phyloP scores from a whole-genome alignment of 768 basidiomycete genomes.

The Pleurotus giganteus region DNA sequence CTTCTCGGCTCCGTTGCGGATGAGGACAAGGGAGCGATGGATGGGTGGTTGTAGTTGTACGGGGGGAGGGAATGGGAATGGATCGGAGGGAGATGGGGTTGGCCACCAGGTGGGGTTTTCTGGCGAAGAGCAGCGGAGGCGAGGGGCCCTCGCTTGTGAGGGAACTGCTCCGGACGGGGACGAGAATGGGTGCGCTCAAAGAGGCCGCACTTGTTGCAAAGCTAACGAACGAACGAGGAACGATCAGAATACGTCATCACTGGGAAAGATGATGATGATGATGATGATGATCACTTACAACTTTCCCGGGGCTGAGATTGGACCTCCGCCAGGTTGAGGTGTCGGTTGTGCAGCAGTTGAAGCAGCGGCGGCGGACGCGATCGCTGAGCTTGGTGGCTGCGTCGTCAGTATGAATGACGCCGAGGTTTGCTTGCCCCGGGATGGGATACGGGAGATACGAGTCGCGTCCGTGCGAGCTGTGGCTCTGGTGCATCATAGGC shows the following conservation, averaged over 20 bases:
- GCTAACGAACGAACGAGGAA: conserved; percentile 23
- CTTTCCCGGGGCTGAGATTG: conserved; percentile 80
- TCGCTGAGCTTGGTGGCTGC: conserved; percentile 80
- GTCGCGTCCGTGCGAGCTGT: conserved; percentile 12
- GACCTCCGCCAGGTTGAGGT: conserved; percentile 80
- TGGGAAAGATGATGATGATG: neutral
- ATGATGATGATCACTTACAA: conserved; percentile 34
- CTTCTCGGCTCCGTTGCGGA: conserved; percentile 33
- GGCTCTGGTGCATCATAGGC: neutral
- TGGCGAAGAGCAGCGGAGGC: conserved; percentile 48
- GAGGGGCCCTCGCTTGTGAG: conserved; percentile 73
- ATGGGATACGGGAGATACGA: conserved; percentile 30
- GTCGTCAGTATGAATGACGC: conserved; percentile 64
- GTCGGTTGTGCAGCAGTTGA: conserved; percentile 84
- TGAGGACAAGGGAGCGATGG: conserved; percentile 41
- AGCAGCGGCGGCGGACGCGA: conserved; percentile 72
- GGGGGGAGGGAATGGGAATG: conserved; percentile 38
- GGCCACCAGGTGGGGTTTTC: conserved; percentile 42
- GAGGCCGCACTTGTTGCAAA: conserved; percentile 73
- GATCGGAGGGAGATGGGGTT: conserved; percentile 43
- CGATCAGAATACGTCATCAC: conserved; percentile 23
- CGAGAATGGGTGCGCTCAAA: conserved; percentile 82
- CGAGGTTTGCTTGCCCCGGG: conserved; percentile 28
- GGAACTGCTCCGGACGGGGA: conserved; percentile 77
- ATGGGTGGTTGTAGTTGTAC: conserved; percentile 52